Conservation (phyloP, 371 early-diverging fungal species). For the Actinomortierella ambigua region DNA sequence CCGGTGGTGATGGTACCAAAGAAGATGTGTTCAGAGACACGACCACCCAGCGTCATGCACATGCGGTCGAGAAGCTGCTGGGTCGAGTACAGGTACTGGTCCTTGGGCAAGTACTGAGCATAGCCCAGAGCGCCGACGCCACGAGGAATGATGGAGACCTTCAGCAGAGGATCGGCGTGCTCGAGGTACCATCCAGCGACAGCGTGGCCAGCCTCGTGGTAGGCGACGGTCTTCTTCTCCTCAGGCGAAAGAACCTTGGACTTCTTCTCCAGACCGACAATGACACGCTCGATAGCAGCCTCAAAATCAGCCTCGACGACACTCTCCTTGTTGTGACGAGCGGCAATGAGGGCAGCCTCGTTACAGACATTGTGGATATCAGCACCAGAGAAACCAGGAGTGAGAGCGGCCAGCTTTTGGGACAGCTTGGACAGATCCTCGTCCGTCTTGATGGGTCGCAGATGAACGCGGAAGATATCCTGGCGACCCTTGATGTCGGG, state of each 20-base stretch:
- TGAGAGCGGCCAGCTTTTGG: conserved; percentile 88
- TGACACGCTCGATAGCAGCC: conserved; percentile 97
- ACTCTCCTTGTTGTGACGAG: conserved; percentile 75
- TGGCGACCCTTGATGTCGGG: conserved; percentile 96
- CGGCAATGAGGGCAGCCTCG: conserved; percentile 98
- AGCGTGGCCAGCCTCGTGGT: conserved; percentile 99
- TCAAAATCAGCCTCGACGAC: conserved; percentile 94
- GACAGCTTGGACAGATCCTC: conserved; percentile 82
- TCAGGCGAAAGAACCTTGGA: conserved; percentile 94
- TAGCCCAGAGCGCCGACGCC: conserved; percentile 96
- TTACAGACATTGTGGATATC: conserved; percentile 99
- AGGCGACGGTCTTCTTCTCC: conserved; percentile 98
- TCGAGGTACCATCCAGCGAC: conserved; percentile 98
- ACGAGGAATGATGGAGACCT: conserved; percentile 98
- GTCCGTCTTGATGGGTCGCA: conserved; percentile 90
- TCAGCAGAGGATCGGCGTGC: conserved; percentile 94
- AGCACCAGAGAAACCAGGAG: conserved; percentile 98
- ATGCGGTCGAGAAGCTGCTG: conserved; percentile 95
- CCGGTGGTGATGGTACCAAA: conserved; percentile 74
- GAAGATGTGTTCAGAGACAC: conserved; percentile 94
- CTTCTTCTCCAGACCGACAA: conserved; percentile 98
- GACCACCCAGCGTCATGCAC: conserved; percentile 97
- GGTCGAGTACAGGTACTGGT: conserved; percentile 93
- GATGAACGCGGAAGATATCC: conserved; percentile 95
- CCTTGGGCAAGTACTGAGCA: conserved; percentile 98